These are phyloP conservation scores for Huntiella omanensis DNA, from an alignment of 2,329 filamentous ascomycete species.

Conservation along the genomic window DNA sequence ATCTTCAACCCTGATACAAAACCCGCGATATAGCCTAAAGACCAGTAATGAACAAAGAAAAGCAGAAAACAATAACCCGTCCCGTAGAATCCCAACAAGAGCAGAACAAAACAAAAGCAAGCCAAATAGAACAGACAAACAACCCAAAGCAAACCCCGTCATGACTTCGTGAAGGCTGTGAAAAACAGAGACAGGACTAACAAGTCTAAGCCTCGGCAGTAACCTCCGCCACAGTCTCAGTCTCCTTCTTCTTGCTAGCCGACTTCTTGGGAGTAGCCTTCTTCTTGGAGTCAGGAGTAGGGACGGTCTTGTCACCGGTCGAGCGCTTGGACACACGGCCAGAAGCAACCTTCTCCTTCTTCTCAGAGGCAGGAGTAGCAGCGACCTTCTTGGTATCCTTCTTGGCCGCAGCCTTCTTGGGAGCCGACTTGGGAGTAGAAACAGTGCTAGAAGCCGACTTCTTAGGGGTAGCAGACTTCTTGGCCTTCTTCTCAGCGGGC, in stretches of 20 bases:
- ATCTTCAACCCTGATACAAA: too few relatives aligned
- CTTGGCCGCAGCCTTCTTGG: slow-evolving; percentile 19
- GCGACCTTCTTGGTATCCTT: slow-evolving; percentile 41
- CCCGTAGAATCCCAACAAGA: too few relatives aligned
- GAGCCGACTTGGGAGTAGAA: slow-evolving; percentile 16
- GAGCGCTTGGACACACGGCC: slow-evolving; percentile 16
- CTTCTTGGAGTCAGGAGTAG: slow-evolving; percentile 13
- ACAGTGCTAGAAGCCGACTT: slow-evolving; percentile 15
- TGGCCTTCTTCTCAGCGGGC: slow-evolving; percentile 41
- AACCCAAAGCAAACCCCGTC: not conserved
- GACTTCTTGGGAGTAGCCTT: slow-evolving; percentile 26
- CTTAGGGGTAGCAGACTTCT: slow-evolving; percentile 19
- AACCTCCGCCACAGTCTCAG: slow-evolving; percentile 4
- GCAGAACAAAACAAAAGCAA: too few relatives aligned
- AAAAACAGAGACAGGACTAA: not conserved
- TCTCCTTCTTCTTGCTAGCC: slow-evolving; percentile 25
- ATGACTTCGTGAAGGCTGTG: slow-evolving; percentile 11
- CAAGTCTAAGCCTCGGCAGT: slow-evolving; percentile 3
- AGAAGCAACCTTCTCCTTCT: slow-evolving; percentile 14
- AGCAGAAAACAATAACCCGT: too few relatives aligned
- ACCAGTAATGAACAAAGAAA: too few relatives aligned
- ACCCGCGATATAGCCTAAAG: too few relatives aligned
- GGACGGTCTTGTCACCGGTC: slow-evolving; percentile 14
- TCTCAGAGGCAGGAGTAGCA: slow-evolving; percentile 18
- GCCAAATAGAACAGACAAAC: not conserved